Conservation (phyloP, 2,329 filamentous ascomycete species). For the Fusarium equiseti region DNA sequence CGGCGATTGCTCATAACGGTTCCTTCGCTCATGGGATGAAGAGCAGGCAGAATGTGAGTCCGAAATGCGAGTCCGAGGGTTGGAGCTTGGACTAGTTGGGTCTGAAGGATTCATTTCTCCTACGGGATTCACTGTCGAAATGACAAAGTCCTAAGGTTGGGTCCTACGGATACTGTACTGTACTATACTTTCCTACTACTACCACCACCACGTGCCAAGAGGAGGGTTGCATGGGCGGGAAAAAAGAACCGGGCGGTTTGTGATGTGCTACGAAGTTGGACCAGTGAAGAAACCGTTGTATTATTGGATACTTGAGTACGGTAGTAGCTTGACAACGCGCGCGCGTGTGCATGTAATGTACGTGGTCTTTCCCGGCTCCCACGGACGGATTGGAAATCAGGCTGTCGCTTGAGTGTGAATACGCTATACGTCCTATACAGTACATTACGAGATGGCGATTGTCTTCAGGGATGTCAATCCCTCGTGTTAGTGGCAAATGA, state of each 20-base stretch:
- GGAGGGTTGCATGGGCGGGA: conserved; percentile 25
- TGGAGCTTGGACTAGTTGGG: background rate
- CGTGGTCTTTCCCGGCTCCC: conserved; percentile 12
- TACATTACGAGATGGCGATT: background rate
- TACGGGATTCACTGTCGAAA: background rate
- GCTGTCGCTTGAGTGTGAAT: conserved; percentile 3
- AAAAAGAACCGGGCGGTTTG: conserved; percentile 4
- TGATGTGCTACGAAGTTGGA: conserved; percentile 17
- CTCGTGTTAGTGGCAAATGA: background rate
- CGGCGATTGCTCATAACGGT: conserved; percentile 19
- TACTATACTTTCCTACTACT: conserved; percentile 1
- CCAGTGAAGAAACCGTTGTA: conserved; percentile 1
- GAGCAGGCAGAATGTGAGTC: background rate
- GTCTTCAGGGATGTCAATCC: conserved; percentile 3
- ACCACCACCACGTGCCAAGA: conserved; percentile 27
- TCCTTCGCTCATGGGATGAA: background rate
- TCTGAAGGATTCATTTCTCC: background rate
- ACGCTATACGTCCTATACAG: background rate
- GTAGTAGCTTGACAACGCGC: background rate
- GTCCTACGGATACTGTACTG: background rate
- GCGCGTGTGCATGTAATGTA: background rate
- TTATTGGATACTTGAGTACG: conserved; percentile 13
- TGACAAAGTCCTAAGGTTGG: background rate
- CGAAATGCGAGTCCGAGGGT: background rate
- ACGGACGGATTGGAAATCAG: conserved; percentile 8